Evolutionary conservation across 1,284 basidiomycete species (phyloP).

Genomic region (Puccinia hordei): DNA sequence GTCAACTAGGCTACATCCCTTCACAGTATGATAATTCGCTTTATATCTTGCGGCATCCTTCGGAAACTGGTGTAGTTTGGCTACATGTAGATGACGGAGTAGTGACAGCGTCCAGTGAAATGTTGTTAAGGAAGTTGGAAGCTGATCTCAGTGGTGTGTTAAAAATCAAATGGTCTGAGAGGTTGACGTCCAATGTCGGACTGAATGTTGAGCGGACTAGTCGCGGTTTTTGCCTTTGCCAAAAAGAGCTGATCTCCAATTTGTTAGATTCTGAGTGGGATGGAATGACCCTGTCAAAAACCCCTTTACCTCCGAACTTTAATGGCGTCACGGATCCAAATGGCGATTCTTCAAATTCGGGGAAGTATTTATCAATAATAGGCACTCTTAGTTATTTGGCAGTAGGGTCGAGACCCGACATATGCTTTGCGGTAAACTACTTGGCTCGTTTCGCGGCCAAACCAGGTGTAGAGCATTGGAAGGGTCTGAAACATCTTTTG

Average conservation of each 20-base stretch:
- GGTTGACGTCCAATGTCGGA: background rate
- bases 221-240: background rate
- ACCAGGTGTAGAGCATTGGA: slow-evolving; percentile 4
- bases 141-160: background rate
- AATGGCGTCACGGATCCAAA: background rate
- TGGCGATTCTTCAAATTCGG: background rate
- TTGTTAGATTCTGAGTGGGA: background rate
- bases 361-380: background rate
- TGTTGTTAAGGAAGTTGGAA: background rate
- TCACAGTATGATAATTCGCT: background rate
- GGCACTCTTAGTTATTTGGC: slow-evolving; percentile 17
- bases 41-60: background rate
- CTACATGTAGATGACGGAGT: background rate
- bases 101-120: background rate
- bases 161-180: background rate
- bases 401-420: slow-evolving; percentile 1
- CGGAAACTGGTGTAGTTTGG: background rate
- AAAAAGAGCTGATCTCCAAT: background rate
- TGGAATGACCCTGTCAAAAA: background rate
- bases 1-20: background rate
- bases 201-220: background rate
- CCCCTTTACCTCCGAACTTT: background rate
- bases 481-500: background rate
- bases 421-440: slow-evolving; percentile 14
- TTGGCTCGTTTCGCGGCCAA: slow-evolving; percentile 17